Percentiles rank a stretch among this genome's conserved stretches.
Evolutionary conservation across 2,329 filamentous ascomycete genomes (phyloP).

Genomic region (Bertia moriformis): DNA sequence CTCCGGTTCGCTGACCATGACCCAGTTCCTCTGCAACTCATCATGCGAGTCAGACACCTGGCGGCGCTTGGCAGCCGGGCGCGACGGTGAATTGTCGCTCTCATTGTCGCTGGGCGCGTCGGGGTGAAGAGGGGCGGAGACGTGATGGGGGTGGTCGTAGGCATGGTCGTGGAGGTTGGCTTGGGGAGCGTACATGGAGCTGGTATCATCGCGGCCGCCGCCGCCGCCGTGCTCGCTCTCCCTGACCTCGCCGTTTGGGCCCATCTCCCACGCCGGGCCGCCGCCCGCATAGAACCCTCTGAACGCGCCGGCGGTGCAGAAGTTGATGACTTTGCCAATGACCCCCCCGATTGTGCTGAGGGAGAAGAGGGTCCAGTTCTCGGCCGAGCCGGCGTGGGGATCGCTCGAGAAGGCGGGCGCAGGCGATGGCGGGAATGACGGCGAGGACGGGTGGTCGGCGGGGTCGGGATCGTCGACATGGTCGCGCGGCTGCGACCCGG

Average conservation of each 20-base stretch:
- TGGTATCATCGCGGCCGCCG: too few relatives aligned
- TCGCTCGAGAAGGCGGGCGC: constrained; percentile 15
- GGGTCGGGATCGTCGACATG: constrained; percentile 13
- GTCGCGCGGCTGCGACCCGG: constrained; percentile 29
- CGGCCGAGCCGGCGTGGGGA: constrained; percentile 3
- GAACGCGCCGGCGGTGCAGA: constrained; percentile 64
- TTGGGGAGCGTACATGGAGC: background rate
- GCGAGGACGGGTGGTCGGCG: constrained; percentile 17
- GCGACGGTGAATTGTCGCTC: constrained; percentile 15
- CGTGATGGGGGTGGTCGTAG: too few relatives aligned
- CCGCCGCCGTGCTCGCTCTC: too few relatives aligned
- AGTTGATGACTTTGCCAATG: constrained; percentile 69
- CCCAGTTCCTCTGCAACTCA: constrained; percentile 55
- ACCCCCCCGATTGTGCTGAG: constrained; percentile 50
- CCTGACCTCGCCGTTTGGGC: constrained; percentile 12
- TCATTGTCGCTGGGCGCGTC: background rate
- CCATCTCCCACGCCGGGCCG: constrained; percentile 54
- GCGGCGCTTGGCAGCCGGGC: constrained; percentile 34
- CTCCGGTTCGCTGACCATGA: constrained; percentile 38
- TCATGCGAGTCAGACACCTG: constrained; percentile 33
- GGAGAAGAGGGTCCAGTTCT: constrained; percentile 41
- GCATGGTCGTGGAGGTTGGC: too few relatives aligned
- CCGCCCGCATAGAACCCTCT: constrained; percentile 77
- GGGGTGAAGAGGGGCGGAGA: too few relatives aligned
- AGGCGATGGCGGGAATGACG: too few relatives aligned